phyloP scores from a whole-genome alignment of 2,329 filamentous ascomycete species.

The Phyllosticta citribraziliensis region DNA sequence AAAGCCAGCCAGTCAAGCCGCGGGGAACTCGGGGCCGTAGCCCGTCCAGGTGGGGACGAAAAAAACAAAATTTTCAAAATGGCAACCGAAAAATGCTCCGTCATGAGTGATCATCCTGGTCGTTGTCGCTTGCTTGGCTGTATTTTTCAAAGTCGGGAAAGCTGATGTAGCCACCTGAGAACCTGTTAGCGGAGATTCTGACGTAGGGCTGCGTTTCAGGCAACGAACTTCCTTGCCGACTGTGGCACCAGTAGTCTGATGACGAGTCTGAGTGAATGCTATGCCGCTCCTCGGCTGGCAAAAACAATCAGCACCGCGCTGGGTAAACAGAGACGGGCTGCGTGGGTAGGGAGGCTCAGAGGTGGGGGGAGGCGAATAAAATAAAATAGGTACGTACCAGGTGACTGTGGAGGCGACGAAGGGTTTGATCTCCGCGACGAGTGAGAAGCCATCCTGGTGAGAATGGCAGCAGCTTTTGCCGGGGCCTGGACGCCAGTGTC shows the following conservation, averaged over 20 bases:
- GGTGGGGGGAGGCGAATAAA: constrained; percentile 1
- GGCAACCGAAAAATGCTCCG: not conserved
- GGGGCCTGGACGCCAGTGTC: constrained; percentile 32
- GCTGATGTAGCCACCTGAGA: constrained; percentile 51
- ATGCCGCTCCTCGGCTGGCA: constrained; percentile 19
- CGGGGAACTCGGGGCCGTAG: not conserved
- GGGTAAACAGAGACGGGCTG: not conserved
- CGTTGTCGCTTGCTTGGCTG: constrained; percentile 24
- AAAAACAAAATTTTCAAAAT: not conserved
- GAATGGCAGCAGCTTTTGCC: constrained; percentile 31
- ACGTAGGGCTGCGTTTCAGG: not conserved
- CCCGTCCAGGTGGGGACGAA: not conserved
- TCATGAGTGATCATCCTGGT: constrained; percentile 5
- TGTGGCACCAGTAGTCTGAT: constrained; percentile 26
- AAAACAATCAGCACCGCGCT: not conserved
- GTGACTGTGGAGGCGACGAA: constrained; percentile 4
- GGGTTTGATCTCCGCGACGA: constrained; percentile 25
- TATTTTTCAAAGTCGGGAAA: constrained; percentile 65
- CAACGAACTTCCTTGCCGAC: constrained; percentile 27
- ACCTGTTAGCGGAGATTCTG: constrained; percentile 22
- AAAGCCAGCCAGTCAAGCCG: not conserved
- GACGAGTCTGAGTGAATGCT: constrained; percentile 26
- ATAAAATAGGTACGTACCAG: constrained; percentile 1
- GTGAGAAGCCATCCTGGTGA: constrained; percentile 35
- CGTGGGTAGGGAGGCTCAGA: constrained; percentile 19